Conservation (phyloP, 768 basidiomycete species). For the Polyporus arcularius region DNA sequence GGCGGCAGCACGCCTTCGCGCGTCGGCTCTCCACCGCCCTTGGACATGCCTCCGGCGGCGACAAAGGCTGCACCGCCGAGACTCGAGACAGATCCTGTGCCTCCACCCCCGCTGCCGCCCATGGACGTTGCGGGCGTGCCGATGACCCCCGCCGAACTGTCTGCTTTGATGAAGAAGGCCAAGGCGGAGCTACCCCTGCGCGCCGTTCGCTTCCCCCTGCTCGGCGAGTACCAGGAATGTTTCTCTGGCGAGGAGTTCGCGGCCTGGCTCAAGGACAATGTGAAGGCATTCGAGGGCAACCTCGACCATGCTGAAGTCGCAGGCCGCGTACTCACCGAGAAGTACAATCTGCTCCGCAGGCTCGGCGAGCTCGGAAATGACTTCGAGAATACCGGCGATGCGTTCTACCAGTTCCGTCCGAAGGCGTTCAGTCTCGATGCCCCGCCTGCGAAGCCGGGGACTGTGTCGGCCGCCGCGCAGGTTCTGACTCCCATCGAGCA, state of each 20-base stretch:
- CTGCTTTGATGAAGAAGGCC: conserved; percentile 70
- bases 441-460: conserved; percentile 22
- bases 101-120: conserved; percentile 47
- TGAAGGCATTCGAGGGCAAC: conserved; percentile 76
- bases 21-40: conserved; percentile 57
- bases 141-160: conserved; percentile 63
- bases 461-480: conserved; percentile 20
- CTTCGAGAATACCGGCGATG: conserved; percentile 76
- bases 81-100: conserved; percentile 35
- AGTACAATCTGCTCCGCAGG: conserved; percentile 61
- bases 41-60: conserved; percentile 56
- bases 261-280: conserved; percentile 77
- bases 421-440: conserved; percentile 65
- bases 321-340: conserved; percentile 55
- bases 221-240: conserved; percentile 84
- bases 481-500: conserved; percentile 31
- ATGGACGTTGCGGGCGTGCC: conserved; percentile 78
- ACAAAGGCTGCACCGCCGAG: conserved; percentile 15
- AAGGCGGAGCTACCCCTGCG: conserved; percentile 70
- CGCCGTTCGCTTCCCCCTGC: conserved; percentile 70
- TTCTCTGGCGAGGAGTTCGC: conserved; percentile 91
- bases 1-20: conserved; percentile 32
- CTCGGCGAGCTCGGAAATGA: conserved; percentile 83
- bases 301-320: conserved; percentile 78
- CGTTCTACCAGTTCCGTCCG: conserved; percentile 82